Evolutionary conservation across 495 filamentous ascomycete species (phyloP).

Genomic region (Penicillium longicatenatum): DNA sequence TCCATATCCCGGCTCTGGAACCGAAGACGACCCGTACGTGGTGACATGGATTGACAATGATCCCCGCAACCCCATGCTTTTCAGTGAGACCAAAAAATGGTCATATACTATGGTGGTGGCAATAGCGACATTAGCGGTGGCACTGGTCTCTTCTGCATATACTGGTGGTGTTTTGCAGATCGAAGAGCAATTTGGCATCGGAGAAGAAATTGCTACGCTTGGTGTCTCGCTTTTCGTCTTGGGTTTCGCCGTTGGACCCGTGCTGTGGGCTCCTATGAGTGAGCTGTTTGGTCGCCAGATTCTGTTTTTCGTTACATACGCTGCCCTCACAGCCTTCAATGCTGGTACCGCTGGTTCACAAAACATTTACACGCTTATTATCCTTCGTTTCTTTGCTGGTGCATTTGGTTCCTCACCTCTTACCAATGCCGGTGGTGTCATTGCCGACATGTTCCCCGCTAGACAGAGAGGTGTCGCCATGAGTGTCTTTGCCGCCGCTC

Average conservation of each 20-base stretch:
- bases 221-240: constrained; percentile 75
- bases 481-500: constrained; percentile 64
- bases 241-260: constrained; percentile 67
- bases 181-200: constrained; percentile 58
- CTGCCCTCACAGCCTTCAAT: constrained; percentile 67
- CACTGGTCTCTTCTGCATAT: constrained; percentile 77
- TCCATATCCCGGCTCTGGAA: constrained; percentile 69
- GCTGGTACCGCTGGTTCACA: constrained; percentile 62
- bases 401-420: constrained; percentile 75
- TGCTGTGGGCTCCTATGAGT: constrained; percentile 67
- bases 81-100: constrained; percentile 66
- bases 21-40: constrained; percentile 70
- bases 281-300: constrained; percentile 76
- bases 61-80: constrained; percentile 71
- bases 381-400: constrained; percentile 78
- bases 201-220: constrained; percentile 60
- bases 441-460: constrained; percentile 72
- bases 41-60: constrained; percentile 76
- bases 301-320: constrained; percentile 66
- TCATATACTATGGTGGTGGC: constrained; percentile 64
- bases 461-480: constrained; percentile 64
- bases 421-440: constrained; percentile 73
- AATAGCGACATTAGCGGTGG: constrained; percentile 68
- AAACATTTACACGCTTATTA: constrained; percentile 65
- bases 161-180: constrained; percentile 69